These are phyloP conservation scores for Microascus cirrosus DNA, from an alignment of 2,329 filamentous ascomycete species.

Conservation along the genomic window DNA sequence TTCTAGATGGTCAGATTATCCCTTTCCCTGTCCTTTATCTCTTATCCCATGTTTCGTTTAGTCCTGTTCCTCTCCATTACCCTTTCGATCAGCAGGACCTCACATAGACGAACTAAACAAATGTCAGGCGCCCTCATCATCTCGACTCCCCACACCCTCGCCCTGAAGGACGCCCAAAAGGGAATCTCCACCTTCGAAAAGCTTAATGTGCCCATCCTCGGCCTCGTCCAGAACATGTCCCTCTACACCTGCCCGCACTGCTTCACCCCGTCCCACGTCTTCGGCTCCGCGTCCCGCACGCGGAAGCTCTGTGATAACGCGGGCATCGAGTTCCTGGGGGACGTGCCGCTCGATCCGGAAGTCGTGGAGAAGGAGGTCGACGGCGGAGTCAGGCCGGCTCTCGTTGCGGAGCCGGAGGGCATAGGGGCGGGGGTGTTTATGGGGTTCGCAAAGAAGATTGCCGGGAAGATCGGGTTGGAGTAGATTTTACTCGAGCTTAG, in stretches of 20 bases:
- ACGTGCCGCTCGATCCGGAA: constrained; percentile 75
- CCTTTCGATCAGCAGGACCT: constrained; percentile 4
- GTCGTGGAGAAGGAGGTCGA: constrained; percentile 82
- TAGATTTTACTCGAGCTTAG: neutral
- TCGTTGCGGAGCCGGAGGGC: constrained; percentile 75
- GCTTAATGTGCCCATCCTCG: constrained; percentile 68
- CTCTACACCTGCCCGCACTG: constrained; percentile 75
- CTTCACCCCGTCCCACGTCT: constrained; percentile 61
- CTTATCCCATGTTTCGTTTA: too few relatives aligned
- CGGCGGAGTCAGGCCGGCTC: constrained; percentile 66
- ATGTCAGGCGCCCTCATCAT: constrained; percentile 67
- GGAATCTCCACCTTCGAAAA: constrained; percentile 90
- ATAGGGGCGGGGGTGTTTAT: constrained; percentile 62
- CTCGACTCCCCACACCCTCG: constrained; percentile 87
- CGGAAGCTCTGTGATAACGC: constrained; percentile 58
- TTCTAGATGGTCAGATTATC: constrained; percentile 58
- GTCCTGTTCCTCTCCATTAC: neutral
- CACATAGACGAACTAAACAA: constrained; percentile 27
- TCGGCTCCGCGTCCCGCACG: constrained; percentile 57
- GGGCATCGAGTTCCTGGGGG: constrained; percentile 69
- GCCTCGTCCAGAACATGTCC: constrained; percentile 88
- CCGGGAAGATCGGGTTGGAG: constrained; percentile 27
- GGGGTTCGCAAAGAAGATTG: constrained; percentile 50
- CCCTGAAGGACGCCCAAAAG: constrained; percentile 82
- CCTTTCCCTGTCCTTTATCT: neutral